Evolutionary conservation across 1,139 yeast genomes (phyloP).

Genomic region (Taphrina flavorubra): DNA sequence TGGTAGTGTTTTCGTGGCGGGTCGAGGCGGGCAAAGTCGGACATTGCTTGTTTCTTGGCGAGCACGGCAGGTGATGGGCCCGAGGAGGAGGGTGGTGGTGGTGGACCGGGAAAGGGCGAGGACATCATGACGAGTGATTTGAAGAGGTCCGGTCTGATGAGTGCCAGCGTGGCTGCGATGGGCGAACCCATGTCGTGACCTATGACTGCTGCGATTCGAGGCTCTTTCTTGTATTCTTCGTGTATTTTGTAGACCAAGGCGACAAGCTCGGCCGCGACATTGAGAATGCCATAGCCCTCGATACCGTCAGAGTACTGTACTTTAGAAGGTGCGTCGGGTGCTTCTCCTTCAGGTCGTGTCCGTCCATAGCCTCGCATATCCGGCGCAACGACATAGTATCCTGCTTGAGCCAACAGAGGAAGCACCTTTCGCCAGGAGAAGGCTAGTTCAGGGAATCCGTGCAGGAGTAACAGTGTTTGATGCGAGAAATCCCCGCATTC

Average conservation of each 20-base stretch:
- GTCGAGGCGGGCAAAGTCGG: not conserved
- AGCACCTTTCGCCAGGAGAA: constrained; percentile 36
- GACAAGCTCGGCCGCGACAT: constrained; percentile 3
- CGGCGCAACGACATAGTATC: constrained; percentile 30
- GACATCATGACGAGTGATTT: constrained; percentile 24
- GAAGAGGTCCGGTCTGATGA: constrained; percentile 30
- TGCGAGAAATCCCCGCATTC: constrained; percentile 25
- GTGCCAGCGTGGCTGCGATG: constrained; percentile 20
- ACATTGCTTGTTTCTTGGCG: constrained; percentile 6
- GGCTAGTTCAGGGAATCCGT: constrained; percentile 37
- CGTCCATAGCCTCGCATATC: constrained; percentile 36
- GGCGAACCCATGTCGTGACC: constrained; percentile 39
- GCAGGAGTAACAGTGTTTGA: constrained; percentile 23
- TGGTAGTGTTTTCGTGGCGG: constrained; percentile 33
- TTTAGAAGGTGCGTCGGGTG: not conserved
- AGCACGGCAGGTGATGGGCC: not conserved
- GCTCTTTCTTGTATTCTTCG: not conserved
- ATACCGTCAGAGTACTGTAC: constrained; percentile 16
- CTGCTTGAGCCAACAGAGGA: constrained; percentile 24
- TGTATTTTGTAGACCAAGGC: constrained; percentile 9
- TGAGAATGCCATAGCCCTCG: constrained; percentile 22
- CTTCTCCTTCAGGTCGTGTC: constrained; percentile 3
- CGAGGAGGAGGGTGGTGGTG: constrained; percentile 6
- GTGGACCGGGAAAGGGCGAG: constrained; percentile 30
- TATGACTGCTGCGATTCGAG: constrained; percentile 10